Percentiles rank a stretch among this genome's conserved stretches.
Evolutionary conservation across 768 basidiomycete genomes (phyloP).

Genomic region (Leucosporidium creatinivorum): DNA sequence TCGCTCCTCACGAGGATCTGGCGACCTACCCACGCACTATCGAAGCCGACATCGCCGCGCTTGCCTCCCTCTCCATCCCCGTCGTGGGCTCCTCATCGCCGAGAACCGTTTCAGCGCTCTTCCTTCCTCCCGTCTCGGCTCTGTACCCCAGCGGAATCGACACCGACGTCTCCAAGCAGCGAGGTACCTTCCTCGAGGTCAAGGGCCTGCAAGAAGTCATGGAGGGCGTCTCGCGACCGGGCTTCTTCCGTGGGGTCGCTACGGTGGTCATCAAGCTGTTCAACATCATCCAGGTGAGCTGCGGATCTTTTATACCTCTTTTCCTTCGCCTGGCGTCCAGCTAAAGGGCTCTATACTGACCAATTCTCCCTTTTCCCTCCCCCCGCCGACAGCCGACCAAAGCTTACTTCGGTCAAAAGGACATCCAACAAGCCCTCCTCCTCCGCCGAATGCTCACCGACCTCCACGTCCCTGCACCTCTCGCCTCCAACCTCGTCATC

Average conservation of each 20-base stretch:
- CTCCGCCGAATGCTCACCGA: constrained; percentile 71
- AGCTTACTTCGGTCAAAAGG: constrained; percentile 95
- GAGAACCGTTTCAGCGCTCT: constrained; percentile 60
- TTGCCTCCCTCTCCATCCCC: constrained; percentile 44
- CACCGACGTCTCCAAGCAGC: constrained; percentile 64
- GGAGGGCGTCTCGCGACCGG: constrained; percentile 80
- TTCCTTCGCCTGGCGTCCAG: no score
- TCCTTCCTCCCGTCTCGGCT: constrained; percentile 66
- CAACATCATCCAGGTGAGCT: constrained; percentile 77
- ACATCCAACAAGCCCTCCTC: constrained; percentile 90
- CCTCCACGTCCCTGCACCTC: constrained; percentile 70
- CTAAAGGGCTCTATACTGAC: neutral
- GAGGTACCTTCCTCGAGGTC: constrained; percentile 85
- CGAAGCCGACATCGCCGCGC: constrained; percentile 59
- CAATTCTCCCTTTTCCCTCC: constrained; percentile 2
- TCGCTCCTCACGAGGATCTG: constrained; percentile 91
- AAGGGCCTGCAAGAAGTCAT: constrained; percentile 71
- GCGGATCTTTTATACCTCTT: no score
- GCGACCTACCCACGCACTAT: constrained; percentile 84
- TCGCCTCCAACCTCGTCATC: constrained; percentile 67
- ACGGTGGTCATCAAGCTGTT: constrained; percentile 93
- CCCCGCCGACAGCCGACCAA: constrained; percentile 61
- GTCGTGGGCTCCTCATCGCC: neutral
- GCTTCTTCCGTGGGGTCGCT: constrained; percentile 90
- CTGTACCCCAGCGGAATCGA: constrained; percentile 91